Evolutionary conservation across 208 protist genomes (phyloP).

Genomic region (Trypanosoma melophagium): DNA sequence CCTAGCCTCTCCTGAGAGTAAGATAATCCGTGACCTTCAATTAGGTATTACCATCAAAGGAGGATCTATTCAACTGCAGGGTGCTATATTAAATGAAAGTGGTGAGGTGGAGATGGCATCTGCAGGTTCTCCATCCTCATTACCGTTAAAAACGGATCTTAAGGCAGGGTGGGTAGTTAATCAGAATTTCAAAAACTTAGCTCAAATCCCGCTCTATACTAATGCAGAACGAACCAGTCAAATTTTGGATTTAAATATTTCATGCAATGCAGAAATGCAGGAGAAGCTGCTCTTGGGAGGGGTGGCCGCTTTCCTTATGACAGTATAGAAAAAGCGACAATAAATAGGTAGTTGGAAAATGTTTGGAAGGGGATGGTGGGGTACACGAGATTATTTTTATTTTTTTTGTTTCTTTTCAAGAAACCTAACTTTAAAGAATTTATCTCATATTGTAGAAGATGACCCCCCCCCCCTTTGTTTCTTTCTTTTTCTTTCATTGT

Average conservation of each 20-base stretch:
- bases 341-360: background rate
- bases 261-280: constrained; percentile 35
- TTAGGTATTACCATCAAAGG: constrained; percentile 54
- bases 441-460: too few species aligned
- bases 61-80: constrained; percentile 71
- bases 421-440: too few species aligned
- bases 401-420: too few species aligned
- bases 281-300: constrained; percentile 50
- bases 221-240: constrained; percentile 46
- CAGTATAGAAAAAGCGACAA: constrained; percentile 15
- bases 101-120: constrained; percentile 38
- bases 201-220: constrained; percentile 73
- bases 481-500: constrained; percentile 7
- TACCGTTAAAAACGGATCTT: constrained; percentile 49
- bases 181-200: constrained; percentile 24
- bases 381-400: background rate
- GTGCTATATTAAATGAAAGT: constrained; percentile 46
- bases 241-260: constrained; percentile 56
- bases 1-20: constrained; percentile 34
- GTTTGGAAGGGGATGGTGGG: background rate
- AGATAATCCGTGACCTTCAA: constrained; percentile 25
- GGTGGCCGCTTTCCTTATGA: constrained; percentile 67
- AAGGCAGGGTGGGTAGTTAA: constrained; percentile 56
- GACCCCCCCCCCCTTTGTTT: background rate
- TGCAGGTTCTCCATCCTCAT: constrained; percentile 66